Percentiles rank a stretch among this genome's conserved stretches.
These are phyloP conservation scores for Debaryomyces coudertii DNA, from an alignment of 1,139 yeast genomes.

Conservation along the genomic window DNA sequence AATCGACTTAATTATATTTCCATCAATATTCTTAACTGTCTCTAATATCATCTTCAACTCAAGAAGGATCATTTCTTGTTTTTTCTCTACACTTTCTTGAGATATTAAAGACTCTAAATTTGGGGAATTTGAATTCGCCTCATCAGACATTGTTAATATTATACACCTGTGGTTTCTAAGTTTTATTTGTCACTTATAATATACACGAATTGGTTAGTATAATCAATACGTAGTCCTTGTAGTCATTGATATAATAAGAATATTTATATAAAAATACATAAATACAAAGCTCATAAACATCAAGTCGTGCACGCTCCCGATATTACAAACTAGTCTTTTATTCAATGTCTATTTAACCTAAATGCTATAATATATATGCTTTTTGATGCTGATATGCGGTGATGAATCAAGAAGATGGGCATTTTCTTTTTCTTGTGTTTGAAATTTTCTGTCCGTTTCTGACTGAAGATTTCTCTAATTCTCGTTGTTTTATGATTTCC, in stretches of 20 bases:
- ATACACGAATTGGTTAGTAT: no score
- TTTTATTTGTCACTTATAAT: not conserved
- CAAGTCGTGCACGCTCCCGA: not conserved
- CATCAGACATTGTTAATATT: not conserved
- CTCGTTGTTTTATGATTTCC: conserved; percentile 30
- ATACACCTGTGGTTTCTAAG: not conserved
- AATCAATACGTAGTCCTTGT: not conserved
- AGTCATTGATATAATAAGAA: not conserved
- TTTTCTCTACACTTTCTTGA: conserved; percentile 7
- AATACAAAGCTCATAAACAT: not conserved
- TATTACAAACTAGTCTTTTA: not conserved
- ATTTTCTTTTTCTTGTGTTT: conserved; percentile 1
- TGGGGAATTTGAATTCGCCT: not conserved
- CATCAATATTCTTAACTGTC: conserved; percentile 35
- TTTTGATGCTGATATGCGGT: not conserved
- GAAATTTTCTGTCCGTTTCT: not conserved
- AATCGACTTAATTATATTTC: conserved; percentile 30
- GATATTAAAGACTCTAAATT: conserved; percentile 1
- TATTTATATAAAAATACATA: not conserved
- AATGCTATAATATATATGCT: conserved; percentile 5
- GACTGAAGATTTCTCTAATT: conserved; percentile 14
- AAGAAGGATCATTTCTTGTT: conserved; percentile 30
- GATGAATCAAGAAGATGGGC: not conserved
- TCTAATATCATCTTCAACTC: conserved; percentile 39
- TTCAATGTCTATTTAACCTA: conserved; percentile 1